Conservation (phyloP, 257 asterid species). For the Nicotiana tabacum region DNA sequence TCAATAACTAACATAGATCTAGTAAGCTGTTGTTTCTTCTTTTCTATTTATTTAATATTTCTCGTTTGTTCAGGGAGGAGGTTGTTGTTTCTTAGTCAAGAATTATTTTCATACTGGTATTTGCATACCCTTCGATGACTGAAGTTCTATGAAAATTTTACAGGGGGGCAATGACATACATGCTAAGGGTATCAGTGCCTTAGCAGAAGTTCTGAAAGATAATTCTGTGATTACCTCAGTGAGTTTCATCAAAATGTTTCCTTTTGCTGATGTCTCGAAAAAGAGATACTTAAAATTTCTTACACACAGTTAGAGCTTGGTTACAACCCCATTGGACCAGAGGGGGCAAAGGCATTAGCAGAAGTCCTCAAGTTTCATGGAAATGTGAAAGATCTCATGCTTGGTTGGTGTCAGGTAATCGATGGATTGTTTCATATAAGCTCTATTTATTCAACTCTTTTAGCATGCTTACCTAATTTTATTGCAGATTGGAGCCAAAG, state of each 20-base stretch:
- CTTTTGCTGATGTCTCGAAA: background rate
- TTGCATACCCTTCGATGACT: background rate
- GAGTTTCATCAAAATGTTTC: constrained; percentile 26
- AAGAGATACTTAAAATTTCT: background rate
- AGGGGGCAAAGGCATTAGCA: constrained; percentile 83
- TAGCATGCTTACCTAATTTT: constrained; percentile 11
- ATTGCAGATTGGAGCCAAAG: constrained; percentile 73
- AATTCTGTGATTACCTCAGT: constrained; percentile 73
- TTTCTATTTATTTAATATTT: background rate
- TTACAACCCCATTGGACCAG: constrained; percentile 95
- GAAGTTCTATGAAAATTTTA: constrained; percentile 14
- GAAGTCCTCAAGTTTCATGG: constrained; percentile 94
- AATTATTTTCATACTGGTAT: background rate
- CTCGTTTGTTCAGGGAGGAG: background rate
- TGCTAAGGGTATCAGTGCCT: constrained; percentile 61
- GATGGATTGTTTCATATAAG: background rate
- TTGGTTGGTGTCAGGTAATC: constrained; percentile 98
- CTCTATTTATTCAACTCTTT: constrained; percentile 9
- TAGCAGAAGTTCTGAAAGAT: constrained; percentile 78
- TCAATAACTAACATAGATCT: constrained; percentile 77
- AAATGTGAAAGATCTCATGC: constrained; percentile 67
- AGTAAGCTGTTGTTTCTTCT: constrained; percentile 30
- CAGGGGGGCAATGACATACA: constrained; percentile 97
- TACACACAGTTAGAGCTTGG: constrained; percentile 77
- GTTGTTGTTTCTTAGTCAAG: background rate